Base-by-base conservation (phyloP, 345 rosid genomes). In the Microthlaspi erraticum region DNA sequence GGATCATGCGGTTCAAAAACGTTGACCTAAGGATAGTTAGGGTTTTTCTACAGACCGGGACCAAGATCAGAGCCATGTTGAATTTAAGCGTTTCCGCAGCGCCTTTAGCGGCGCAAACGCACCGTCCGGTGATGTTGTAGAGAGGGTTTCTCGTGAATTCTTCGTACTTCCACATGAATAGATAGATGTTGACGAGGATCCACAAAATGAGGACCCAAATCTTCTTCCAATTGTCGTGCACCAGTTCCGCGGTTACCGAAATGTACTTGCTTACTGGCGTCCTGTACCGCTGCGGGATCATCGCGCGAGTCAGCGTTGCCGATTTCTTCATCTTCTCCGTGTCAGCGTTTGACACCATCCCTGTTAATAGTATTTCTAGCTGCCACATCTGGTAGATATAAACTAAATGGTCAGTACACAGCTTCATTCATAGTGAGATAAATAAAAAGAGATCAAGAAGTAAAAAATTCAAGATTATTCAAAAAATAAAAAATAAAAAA, bases 71-170 rank as follows among this genome's bases (percentile, higher is more conserved):
- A 17, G 97, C 97, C 93, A 94, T 88, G 69, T 94, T 87, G 74
- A 91, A 77, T 76, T 94, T 94, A 12, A 94, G 85, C n/a, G 83
- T 83, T 82, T 91, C 98, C 0, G 96, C 99, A 0, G 88, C 56
- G 7, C 92, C 99, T 77, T 94, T 94, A 19, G 98, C 99, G 2
- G 81, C 55, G 58, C 96, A 86, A 32, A 94, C 81, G 55, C 99
- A 91, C 56, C 80, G 78, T 20, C 99, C 97, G 18, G 93, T 84
- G 79, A 94, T 78, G 64, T 88, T 52, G 78, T 81, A 94, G 1
- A 72, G 51, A 1, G 83, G 80, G 11, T 82, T 44, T 7, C 56
- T 48, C 46, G 39, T 42, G 72, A 74, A 66, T 14, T 83, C 76
- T 0, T 31, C 38, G 67, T 80, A 88, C 52, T 89, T 94, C 96